Conservation (phyloP, 78 protist species). For the Dictyostelium capitatum region DNA sequence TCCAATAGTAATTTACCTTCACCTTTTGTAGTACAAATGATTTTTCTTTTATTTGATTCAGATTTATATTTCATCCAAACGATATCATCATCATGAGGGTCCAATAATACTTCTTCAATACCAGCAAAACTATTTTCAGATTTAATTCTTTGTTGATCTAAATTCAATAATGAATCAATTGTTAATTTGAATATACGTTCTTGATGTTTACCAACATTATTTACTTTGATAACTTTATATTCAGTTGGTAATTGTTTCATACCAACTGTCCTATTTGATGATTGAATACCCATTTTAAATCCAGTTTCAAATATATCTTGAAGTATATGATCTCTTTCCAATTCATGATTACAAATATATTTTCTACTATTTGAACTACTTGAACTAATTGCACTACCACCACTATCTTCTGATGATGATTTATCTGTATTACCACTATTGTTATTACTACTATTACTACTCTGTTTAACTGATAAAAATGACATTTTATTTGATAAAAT, state of each 20-base stretch:
- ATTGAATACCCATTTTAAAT: slow-evolving; percentile 50
- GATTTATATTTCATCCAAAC: slow-evolving; percentile 83
- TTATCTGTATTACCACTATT: neutral
- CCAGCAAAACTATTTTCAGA: slow-evolving; percentile 83
- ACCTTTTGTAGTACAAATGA: slow-evolving; percentile 39
- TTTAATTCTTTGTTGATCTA: slow-evolving; percentile 74
- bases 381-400: neutral
- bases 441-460: neutral
- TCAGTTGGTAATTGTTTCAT: slow-evolving; percentile 42
- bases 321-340: slow-evolving; percentile 81
- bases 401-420: neutral
- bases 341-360: slow-evolving; percentile 60
- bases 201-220: slow-evolving; percentile 81
- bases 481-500: neutral
- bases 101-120: slow-evolving; percentile 75
- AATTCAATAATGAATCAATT: slow-evolving; percentile 68
- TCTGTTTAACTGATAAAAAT: neutral
- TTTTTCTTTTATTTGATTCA: slow-evolving; percentile 56
- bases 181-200: slow-evolving; percentile 81
- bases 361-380: neutral
- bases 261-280: neutral
- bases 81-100: slow-evolving; percentile 27
- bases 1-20: slow-evolving; percentile 60
- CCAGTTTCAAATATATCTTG: slow-evolving; percentile 83
- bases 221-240: slow-evolving; percentile 72